Evolutionary conservation across 257 asterid genomes (phyloP).

Genomic region (Leonotis leonurus): DNA sequence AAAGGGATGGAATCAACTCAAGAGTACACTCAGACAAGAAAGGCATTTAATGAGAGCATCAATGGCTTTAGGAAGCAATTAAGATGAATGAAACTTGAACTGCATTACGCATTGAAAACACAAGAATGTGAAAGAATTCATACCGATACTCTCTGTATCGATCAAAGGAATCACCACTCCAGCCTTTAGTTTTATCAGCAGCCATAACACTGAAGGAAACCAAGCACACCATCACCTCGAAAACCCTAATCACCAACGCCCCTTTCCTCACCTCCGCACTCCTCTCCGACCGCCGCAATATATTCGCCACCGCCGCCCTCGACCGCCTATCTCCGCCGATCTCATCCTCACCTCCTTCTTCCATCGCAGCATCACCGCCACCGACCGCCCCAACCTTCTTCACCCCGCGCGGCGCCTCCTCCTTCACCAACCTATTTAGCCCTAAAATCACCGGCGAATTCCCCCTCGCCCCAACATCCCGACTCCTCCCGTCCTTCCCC

Average conservation of each 20-base stretch:
- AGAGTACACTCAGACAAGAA: not conserved
- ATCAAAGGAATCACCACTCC: conserved; percentile 97
- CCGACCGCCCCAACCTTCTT: conserved; percentile 43
- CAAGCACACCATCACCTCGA: conserved; percentile 57
- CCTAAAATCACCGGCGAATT: conserved; percentile 36
- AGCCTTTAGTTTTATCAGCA: conserved; percentile 82
- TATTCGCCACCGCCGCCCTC: conserved; percentile 30
- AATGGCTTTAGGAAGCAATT: not conserved
- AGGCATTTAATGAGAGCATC: not conserved
- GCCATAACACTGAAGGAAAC: conserved; percentile 91
- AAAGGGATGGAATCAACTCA: not conserved
- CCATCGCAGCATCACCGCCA: conserved; percentile 26
- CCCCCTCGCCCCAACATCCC: conserved; percentile 26
- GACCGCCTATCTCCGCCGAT: conserved; percentile 45
- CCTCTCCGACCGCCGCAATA: conserved; percentile 36
- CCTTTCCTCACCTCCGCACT: conserved; percentile 35
- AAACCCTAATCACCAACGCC: conserved; percentile 59
- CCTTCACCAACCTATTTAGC: conserved; percentile 36
- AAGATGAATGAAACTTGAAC: not conserved
- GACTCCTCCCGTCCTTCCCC: conserved; percentile 24
- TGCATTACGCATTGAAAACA: not conserved
- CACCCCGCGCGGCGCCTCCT: conserved; percentile 34
- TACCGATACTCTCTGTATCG: conserved; percentile 86
- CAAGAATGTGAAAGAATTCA: not conserved
- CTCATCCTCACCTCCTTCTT: conserved; percentile 35